Evolutionary conservation across 2,329 filamentous ascomycete genomes (phyloP), one percentile per base, ranked within the genome.

Genomic region (Epichloe hybrida): DNA sequence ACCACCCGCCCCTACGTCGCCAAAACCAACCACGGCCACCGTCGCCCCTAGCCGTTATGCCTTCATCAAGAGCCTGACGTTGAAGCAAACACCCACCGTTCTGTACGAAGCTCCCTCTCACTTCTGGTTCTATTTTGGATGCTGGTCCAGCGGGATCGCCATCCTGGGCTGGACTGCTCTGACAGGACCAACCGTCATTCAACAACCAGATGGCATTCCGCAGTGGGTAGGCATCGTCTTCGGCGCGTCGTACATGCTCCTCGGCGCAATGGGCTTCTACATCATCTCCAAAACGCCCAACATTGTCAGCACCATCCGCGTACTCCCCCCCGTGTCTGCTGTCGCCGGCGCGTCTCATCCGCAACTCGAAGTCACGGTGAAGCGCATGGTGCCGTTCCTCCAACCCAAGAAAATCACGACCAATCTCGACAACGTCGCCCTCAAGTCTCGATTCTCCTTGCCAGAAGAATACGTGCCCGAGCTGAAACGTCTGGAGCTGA

Each of bases 101-200:
- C 70, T 88, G 42, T 88, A 85, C 69, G 72, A 82, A 58, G 75
- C 77, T 1, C 79, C 80, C 13, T 80, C 80, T 1, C 81, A 86
- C 59, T 75, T 76, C 51, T 72, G 74, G 65, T 84, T 81, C 63
- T 73, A 83, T 54, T 61, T 77, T 56, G 76, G 77, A 44, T 79
- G 78, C 60, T 81, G 82, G 64, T 63, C 68, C 13, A 74, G 77
- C 31, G 76, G 76, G 2, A 53, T 71, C 21, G 75, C 59, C 7
- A 63, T 69, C 34, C 53, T 69, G 17, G 52, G 57, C 0, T 69
- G 67, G 67, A 66, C 66, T 4, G 56, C 53, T 9, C 52, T 68
- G 47, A 69, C 67, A 15, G 66, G 62, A 8, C 64, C 63, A 8
- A 52, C 58, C 27, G 61, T 61, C 7, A 56, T 68, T 12, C 49